phyloP scores from a whole-genome alignment of 805 yeast species.

The Candida saitoana region DNA sequence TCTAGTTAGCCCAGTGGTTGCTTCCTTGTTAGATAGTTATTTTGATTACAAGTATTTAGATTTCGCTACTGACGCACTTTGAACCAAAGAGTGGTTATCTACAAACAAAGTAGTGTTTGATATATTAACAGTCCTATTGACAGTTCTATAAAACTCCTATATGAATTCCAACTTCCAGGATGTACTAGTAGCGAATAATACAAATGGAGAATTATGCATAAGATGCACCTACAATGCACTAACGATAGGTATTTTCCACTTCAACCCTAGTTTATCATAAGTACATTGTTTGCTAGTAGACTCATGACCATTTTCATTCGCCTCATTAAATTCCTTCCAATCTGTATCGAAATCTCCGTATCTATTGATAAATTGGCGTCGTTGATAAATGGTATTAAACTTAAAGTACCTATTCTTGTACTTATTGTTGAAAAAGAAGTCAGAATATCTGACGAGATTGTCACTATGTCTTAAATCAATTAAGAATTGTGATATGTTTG shows the following conservation, averaged over 20 bases:
- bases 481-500: not conserved
- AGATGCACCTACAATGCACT: constrained; percentile 28
- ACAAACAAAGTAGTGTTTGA: no score
- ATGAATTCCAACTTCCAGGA: no score
- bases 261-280: constrained; percentile 35
- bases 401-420: constrained; percentile 31
- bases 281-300: constrained; percentile 15
- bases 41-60: constrained; percentile 1
- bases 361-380: constrained; percentile 38
- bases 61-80: no score
- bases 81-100: no score
- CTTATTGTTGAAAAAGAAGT: constrained; percentile 30
- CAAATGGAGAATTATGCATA: no score
- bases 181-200: no score
- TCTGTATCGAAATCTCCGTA: constrained; percentile 38
- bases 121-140: no score
- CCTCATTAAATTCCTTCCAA: constrained; percentile 17
- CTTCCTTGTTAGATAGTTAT: not conserved
- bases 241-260: constrained; percentile 41
- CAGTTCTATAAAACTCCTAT: no score
- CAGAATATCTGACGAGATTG: constrained; percentile 26
- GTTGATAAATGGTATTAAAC: constrained; percentile 39
- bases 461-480: constrained; percentile 9
- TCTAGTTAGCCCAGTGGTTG: not conserved
- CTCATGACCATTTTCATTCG: constrained; percentile 5